A percentile compares a stretch with the other conserved stretches of the same genome.
phyloP scores from a whole-genome alignment of 2,329 filamentous ascomycete genomes.

The Pezizomycotina sp. region DNA sequence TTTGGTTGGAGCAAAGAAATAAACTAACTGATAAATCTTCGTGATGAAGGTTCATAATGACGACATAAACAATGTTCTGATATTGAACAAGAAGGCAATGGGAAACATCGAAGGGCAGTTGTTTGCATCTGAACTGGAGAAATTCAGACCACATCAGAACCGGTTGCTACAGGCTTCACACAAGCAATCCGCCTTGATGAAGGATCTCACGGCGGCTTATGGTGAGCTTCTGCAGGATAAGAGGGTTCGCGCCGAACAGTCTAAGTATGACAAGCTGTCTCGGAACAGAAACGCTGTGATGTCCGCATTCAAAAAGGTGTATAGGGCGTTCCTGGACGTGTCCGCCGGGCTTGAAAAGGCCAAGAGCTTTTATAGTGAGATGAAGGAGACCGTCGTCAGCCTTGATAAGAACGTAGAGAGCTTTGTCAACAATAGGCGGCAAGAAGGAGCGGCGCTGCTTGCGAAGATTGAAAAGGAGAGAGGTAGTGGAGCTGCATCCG shows the following conservation, averaged over 20 bases:
- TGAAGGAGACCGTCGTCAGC: conserved; percentile 85
- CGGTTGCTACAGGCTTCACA: conserved; percentile 83
- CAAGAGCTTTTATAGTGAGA: conserved; percentile 85
- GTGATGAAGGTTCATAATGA: conserved; percentile 68
- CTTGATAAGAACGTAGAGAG: conserved; percentile 90
- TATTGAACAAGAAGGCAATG: conserved; percentile 94
- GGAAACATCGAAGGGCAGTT: conserved; percentile 79
- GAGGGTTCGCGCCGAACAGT: conserved; percentile 81
- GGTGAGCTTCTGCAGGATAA: conserved; percentile 83
- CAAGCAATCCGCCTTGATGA: conserved; percentile 86
- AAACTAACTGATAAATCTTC: conserved; percentile 1
- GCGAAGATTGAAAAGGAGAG: conserved; percentile 72
- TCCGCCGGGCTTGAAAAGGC: conserved; percentile 72
- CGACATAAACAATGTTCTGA: conserved; percentile 92
- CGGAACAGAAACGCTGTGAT: conserved; percentile 66
- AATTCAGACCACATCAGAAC: conserved; percentile 85
- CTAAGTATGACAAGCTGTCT: conserved; percentile 79
- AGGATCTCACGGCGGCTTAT: conserved; percentile 78
- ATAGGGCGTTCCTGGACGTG: conserved; percentile 82
- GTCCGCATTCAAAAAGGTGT: conserved; percentile 74
- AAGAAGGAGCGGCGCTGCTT: conserved; percentile 79
- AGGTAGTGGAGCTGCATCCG: conserved; percentile 40
- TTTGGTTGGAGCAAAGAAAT: conserved; percentile 20
- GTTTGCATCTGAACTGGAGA: conserved; percentile 93
- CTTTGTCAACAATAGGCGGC: conserved; percentile 85